phyloP scores from a whole-genome alignment of 441 rosid genomes.

The Populus hybrid region DNA sequence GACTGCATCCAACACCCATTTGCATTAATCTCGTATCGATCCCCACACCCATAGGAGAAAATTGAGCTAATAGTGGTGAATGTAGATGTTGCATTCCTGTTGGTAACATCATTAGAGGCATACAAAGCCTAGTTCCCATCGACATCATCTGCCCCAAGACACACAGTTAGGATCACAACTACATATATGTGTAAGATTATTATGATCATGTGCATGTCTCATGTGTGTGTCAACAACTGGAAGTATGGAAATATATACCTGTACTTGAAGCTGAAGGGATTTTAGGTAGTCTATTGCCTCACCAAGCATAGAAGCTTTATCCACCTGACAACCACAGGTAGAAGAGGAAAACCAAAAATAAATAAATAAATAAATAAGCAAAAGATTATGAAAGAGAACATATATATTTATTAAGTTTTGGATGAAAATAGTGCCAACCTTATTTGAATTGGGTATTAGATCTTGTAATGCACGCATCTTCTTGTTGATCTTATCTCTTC shows the following conservation, averaged over 20 bases:
- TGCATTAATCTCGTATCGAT: slow-evolving; percentile 33
- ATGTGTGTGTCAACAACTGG: not conserved
- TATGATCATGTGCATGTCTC: not conserved
- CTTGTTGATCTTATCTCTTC: slow-evolving; percentile 84
- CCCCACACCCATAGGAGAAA: slow-evolving; percentile 35
- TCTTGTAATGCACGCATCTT: slow-evolving; percentile 81
- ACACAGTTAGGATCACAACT: not conserved
- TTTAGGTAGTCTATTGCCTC: slow-evolving; percentile 65
- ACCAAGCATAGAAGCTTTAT: slow-evolving; percentile 70
- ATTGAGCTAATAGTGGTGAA: slow-evolving; percentile 25
- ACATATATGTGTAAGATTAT: not conserved
- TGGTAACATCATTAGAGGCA: slow-evolving; percentile 40
- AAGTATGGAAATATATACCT: slow-evolving; percentile 31
- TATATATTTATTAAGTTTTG: not conserved
- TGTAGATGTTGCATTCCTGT: slow-evolving; percentile 29
- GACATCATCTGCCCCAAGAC: slow-evolving; percentile 46
- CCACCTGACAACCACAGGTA: slow-evolving; percentile 33
- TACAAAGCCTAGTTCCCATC: slow-evolving; percentile 35
- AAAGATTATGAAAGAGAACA: no score
- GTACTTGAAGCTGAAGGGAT: slow-evolving; percentile 73
- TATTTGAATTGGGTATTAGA: slow-evolving; percentile 71
- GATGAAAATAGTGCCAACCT: slow-evolving; percentile 33
- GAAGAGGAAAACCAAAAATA: not conserved
- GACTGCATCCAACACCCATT: slow-evolving; percentile 25
- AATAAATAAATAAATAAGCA: slow-evolving; percentile 4